Evolutionary conservation across 2,329 filamentous ascomycete genomes (phyloP), one percentile per base, ranked within the genome.

Genomic region (Ascochyta rabiei): DNA sequence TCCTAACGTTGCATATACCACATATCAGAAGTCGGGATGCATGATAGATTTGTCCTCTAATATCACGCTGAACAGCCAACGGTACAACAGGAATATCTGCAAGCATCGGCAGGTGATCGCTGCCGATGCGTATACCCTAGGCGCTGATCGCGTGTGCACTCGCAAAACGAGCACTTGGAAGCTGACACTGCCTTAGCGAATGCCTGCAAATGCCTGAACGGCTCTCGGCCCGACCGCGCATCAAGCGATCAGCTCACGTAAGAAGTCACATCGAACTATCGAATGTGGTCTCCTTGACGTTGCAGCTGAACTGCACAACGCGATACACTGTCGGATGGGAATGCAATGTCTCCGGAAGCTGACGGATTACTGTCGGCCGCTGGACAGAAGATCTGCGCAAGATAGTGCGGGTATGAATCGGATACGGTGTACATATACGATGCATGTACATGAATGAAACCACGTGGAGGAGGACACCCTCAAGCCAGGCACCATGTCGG

Each of bases 161-260:
- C 31, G 18, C 41, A 43, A n/a, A 40, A 19, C 37, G 43, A 51
- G 42, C 38, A 41, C 38, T 39, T 13, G 18, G 37, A 46, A 41
- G 28, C 46, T 49, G 45, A 34, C 46, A 35, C 21, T 48, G 19
- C 33, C 21, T 33, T 26, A 35, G 47, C 33, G 12, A n/a, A 51
- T 30, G 19, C 23, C 23, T 34, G 24, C 18, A 24, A 19, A 40
- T 42, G 41, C 42, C 46, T 50, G 30, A 47, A 47, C 37, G 42
- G 47, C 39, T 39, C 10, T 13, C 53, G 53, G 53, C 42, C 48
- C 53, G 53, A 48, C 48, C 13, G 48, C 39, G 16, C 48, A 51
- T 52, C 39, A 34, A 51, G 39, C 48, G 43, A 56, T 47, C 48
- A 40, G 40, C 53, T 56, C 53, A 51, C 53, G 48, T 52, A 38